A percentile compares a stretch with the other conserved stretches of the same genome.
Evolutionary conservation across 2,329 filamentous ascomycete genomes (phyloP).

Genomic region (Ascochyta rabiei): DNA sequence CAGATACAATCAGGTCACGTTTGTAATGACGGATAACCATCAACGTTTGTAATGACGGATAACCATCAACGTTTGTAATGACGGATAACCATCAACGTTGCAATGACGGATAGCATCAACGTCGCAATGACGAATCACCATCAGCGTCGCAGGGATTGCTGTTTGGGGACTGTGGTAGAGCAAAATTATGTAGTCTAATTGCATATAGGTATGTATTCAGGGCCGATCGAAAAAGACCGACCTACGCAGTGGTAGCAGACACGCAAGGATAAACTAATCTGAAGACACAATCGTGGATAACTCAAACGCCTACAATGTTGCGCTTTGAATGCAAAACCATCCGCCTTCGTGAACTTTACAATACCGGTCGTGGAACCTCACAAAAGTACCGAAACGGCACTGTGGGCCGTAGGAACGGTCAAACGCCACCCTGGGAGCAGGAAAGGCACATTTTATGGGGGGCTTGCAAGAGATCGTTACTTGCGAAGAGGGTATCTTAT

Average conservation of each 20-base stretch:
- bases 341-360: constrained; percentile 6
- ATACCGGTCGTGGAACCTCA: constrained; percentile 6
- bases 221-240: constrained; percentile 3
- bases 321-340: constrained; percentile 14
- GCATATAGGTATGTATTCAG: constrained; percentile 5
- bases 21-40: not conserved
- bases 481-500: constrained; percentile 15
- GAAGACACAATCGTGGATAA: constrained; percentile 5
- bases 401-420: not conserved
- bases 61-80: not conserved
- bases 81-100: not conserved
- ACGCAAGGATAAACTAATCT: constrained; percentile 1
- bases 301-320: constrained; percentile 4
- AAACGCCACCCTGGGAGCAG: constrained; percentile 2
- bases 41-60: not conserved
- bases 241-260: constrained; percentile 14
- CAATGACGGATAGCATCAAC: not conserved
- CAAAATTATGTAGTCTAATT: constrained; percentile 12
- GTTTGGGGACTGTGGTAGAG: not conserved
- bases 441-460: constrained; percentile 1
- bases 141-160: constrained; percentile 1
- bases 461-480: constrained; percentile 11
- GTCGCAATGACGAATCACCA: no score
- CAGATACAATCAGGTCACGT: not conserved
- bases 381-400: constrained; percentile 3